These are phyloP conservation scores for Teratosphaeria pseudoeucalypti DNA, from an alignment of 2,329 filamentous ascomycete species.

Conservation along the genomic window DNA sequence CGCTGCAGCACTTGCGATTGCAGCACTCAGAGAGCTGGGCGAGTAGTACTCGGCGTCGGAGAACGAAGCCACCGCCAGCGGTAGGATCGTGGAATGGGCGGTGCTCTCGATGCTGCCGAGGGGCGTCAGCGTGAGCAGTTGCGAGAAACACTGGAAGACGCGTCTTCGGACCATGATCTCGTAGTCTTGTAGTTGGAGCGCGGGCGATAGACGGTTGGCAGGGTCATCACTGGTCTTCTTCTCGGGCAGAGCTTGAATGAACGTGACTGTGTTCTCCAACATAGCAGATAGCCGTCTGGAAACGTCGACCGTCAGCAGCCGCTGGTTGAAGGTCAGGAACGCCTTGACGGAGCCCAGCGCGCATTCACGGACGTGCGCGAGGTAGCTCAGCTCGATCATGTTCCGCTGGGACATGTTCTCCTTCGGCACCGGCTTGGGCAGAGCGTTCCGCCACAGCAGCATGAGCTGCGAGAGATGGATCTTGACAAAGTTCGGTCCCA, in stretches of 20 bases:
- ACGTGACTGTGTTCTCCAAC: slow-evolving; percentile 88
- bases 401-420: slow-evolving; percentile 80
- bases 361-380: slow-evolving; percentile 90
- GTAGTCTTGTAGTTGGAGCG: slow-evolving; percentile 79
- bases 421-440: slow-evolving; percentile 87
- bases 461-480: slow-evolving; percentile 92
- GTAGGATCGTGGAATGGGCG: slow-evolving; percentile 82
- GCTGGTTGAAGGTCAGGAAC: slow-evolving; percentile 87
- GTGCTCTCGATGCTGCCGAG: slow-evolving; percentile 75
- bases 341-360: slow-evolving; percentile 82
- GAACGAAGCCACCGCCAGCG: slow-evolving; percentile 80
- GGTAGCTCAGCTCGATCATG: slow-evolving; percentile 78
- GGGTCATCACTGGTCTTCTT: slow-evolving; percentile 84
- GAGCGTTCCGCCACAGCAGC: slow-evolving; percentile 90
- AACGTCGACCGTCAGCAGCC: slow-evolving; percentile 83
- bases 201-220: slow-evolving; percentile 69
- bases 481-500: slow-evolving; percentile 97
- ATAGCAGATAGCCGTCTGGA: slow-evolving; percentile 86
- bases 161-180: slow-evolving; percentile 87
- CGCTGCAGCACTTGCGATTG: slow-evolving; percentile 81
- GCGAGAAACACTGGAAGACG: slow-evolving; percentile 89
- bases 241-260: slow-evolving; percentile 70
- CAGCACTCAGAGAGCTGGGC: slow-evolving; percentile 73
- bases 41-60: slow-evolving; percentile 85
- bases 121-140: slow-evolving; percentile 79